Base-by-base conservation (phyloP, 768 basidiomycete species). In the Amanita phalloides region DNA sequence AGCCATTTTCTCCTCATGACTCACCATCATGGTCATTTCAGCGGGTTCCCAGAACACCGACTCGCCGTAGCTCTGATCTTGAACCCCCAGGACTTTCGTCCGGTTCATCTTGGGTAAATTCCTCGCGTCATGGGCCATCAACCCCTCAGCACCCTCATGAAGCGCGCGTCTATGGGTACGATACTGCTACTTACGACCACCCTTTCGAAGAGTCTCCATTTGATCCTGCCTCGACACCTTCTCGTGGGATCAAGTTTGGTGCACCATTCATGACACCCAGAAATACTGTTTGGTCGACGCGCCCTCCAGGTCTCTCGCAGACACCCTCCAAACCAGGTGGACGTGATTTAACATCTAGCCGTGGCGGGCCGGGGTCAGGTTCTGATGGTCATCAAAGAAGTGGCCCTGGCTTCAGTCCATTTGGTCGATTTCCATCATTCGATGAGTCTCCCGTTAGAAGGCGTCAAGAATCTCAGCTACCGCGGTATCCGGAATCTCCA, bases 151-250 rank as follows among this genome's bases (percentile, higher is more conserved):
- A 63, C 55, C 60, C 60, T 25, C 69, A 68, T 46, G 67, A 64
- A 51, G 66, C 67, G 30, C 68, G 67, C 30, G 63, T 74, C 45
- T 72, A 74, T 57, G 61, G 63, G 0, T 50, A 53, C 25, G 64
- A 60, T 45, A 71, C 71, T 6, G 72, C 74, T 37, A 45, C 54
- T 14, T 64, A 56, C 53, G 53, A 49, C 45, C 58, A 58, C 49
- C 33, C 52, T 3, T 64, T 65, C 20, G 79, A 82, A 14, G 79
- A 79, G 38, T 68, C 73, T 4, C 77, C 81, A 1, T 90, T 88
- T 59, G 86, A 90, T 62, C 86, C 86, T 4, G 80, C 81, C 23
- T 84, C 85, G 17, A 89, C 87, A 7, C 87, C 87, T 3, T 89
- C 87, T n/a, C 71, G 87, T 41, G 85, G 86, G 3, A 80, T 87